Conservation (phyloP, 2,329 filamentous ascomycete genomes). For the Incumbomyces delicatus region DNA sequence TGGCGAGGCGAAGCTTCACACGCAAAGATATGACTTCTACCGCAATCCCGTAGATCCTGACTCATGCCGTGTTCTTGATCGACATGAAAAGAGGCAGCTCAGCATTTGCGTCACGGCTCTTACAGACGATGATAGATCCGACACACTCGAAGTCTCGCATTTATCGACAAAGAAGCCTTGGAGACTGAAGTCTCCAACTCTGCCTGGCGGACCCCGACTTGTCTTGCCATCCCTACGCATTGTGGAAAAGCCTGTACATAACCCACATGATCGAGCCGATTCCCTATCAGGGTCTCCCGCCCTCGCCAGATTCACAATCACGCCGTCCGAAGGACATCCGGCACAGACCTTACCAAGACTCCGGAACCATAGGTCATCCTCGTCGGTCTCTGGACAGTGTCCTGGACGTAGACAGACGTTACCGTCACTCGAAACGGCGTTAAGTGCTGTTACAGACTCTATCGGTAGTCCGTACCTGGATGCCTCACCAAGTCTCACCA, state of each 20-base stretch:
- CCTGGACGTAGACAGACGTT: constrained; percentile 29
- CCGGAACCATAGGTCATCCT: constrained; percentile 26
- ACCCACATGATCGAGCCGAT: constrained; percentile 15
- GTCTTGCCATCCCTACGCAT: constrained; percentile 1
- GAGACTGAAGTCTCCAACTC: not conserved
- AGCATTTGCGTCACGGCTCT: constrained; percentile 1
- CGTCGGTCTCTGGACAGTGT: constrained; percentile 25
- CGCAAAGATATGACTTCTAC: not conserved
- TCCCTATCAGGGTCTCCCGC: constrained; percentile 23
- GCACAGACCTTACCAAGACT: constrained; percentile 31
- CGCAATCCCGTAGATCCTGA: not conserved
- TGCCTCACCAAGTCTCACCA: constrained; percentile 21
- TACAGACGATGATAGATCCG: not conserved
- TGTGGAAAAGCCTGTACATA: not conserved
- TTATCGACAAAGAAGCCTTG: not conserved
- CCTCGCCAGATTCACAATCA: constrained; percentile 27
- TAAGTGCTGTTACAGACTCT: constrained; percentile 23
- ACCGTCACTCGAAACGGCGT: constrained; percentile 32
- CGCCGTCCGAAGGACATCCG: constrained; percentile 23
- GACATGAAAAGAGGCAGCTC: not conserved
- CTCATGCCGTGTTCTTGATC: not conserved
- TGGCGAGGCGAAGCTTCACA: not conserved
- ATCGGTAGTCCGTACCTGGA: constrained; percentile 15
- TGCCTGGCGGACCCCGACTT: not conserved
- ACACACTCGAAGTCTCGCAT: not conserved